phyloP scores from a whole-genome alignment of 371 early-diverging fungal genomes.

The Saksenaea oblongispora region DNA sequence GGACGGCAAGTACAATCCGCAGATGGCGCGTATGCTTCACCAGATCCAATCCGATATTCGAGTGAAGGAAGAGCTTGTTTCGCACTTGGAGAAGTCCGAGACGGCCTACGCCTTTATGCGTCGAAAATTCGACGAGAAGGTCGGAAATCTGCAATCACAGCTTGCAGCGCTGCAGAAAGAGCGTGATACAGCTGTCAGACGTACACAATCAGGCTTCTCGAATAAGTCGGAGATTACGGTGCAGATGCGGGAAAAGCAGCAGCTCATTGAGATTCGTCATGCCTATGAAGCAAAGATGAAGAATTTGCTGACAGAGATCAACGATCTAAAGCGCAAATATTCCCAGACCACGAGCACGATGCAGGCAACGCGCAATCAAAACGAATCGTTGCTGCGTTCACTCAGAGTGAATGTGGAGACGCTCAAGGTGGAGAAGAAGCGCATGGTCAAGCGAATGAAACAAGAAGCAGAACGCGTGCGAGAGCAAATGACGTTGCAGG shows the following conservation, averaged over 20 bases:
- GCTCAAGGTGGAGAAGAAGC: conserved; percentile 74
- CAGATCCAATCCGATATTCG: conserved; percentile 74
- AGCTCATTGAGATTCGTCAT: conserved; percentile 33
- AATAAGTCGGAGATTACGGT: conserved; percentile 22
- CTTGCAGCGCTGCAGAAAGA: conserved; percentile 64
- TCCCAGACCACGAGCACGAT: conserved; percentile 56
- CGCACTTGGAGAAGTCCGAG: conserved; percentile 61
- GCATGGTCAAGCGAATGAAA: conserved; percentile 78
- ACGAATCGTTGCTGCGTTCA: conserved; percentile 53
- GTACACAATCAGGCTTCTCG: conserved; percentile 20
- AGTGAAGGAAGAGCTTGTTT: conserved; percentile 64
- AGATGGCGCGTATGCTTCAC: conserved; percentile 54
- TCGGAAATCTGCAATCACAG: conserved; percentile 58
- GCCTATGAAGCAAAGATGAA: conserved; percentile 74
- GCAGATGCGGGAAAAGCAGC: conserved; percentile 30
- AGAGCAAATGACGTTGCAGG: conserved; percentile 64
- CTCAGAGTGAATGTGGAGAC: conserved; percentile 61
- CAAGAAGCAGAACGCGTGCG: conserved; percentile 69
- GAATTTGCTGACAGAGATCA: conserved; percentile 66
- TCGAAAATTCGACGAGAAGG: conserved; percentile 73
- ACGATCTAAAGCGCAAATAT: conserved; percentile 63
- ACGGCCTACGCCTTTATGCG: conserved; percentile 59
- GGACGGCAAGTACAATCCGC: conserved; percentile 26
- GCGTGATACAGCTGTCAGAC: conserved; percentile 62
- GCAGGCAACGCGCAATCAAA: conserved; percentile 55